Evolutionary conservation across 1,284 basidiomycete species (phyloP), one percentile per base, ranked within the genome.

Genomic region (Ustilago curta): DNA sequence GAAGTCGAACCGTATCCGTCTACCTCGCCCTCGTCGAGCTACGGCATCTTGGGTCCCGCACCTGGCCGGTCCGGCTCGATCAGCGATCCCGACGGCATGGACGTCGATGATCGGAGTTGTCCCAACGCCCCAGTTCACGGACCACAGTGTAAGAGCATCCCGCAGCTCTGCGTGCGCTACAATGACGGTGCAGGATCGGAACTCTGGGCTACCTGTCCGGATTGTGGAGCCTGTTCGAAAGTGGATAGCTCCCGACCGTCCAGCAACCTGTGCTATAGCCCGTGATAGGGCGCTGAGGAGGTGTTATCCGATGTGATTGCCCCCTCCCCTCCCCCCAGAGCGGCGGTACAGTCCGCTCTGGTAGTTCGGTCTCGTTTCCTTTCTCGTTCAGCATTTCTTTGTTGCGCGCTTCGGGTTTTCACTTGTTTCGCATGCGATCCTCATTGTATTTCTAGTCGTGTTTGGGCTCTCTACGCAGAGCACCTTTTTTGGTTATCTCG

Each of bases 121-220:
- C 4, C 48, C 40, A 25, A 44, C 23, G 25, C 50, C 45, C 27
- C 14, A 6, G 39, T 56, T 4, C 78, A 80, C n/a, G 78, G 76
- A 8, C 59, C 66, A 0, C 71, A 77, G 29, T 81, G 80, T 70
- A 76, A 73, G 50, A 78, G 78, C 64, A 79, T 80, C 43, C 78
- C 78, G 0, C 78, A 76, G 37, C 74, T 81, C 25, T 77, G 74
- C n/a, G 80, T 81, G 4, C 49, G 78, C 7, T 61, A 76, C 54
- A 69, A 73, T 39, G 65, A 76, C 25, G 73, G 76, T 4, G 51
- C 64, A 8, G 56, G 57, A 7, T 78, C 76, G 6, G 70, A 81
- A 37, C 70, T 81, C 19, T 81, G 80, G 80, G 76, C 78, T 4
- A 72, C 63, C 27, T 81, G 80, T 39, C 76, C 71, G 5, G 80